These are phyloP conservation scores for Parietaria judaica DNA, from an alignment of 306 rosid species.

Conservation along the genomic window DNA sequence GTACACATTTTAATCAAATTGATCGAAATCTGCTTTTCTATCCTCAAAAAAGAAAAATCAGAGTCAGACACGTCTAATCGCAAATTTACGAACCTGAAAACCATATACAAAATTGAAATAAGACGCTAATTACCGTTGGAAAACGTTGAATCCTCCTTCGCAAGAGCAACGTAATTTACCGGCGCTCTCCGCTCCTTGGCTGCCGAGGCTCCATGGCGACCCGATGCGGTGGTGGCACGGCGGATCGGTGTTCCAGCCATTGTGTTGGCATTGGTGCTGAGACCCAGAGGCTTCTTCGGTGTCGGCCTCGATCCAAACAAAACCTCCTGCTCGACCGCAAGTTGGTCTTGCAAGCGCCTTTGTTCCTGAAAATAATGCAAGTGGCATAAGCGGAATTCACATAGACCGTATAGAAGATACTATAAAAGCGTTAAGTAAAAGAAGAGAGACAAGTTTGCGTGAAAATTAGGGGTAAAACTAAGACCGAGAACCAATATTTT, in stretches of 20 bases:
- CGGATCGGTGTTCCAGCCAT: conserved; percentile 59
- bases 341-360: conserved; percentile 65
- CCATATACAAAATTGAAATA: conserved; percentile 16
- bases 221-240: conserved; percentile 37
- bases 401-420: neutral
- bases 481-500: too few relatives aligned
- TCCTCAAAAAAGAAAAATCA: neutral
- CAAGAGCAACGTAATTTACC: conserved; percentile 78
- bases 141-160: conserved; percentile 48
- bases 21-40: neutral
- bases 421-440: neutral
- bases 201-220: conserved; percentile 41
- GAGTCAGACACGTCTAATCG: neutral
- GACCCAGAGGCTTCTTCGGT: conserved; percentile 69
- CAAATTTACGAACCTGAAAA: neutral
- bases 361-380: conserved; percentile 44
- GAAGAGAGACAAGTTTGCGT: neutral
- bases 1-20: conserved; percentile 9
- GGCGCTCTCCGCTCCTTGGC: conserved; percentile 63
- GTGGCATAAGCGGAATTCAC: neutral
- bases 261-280: conserved; percentile 43
- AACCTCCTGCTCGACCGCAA: conserved; percentile 58
- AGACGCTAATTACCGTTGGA: conserved; percentile 31
- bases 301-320: conserved; percentile 67
- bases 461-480: neutral